These are phyloP conservation scores for Thalia dealbata DNA, from an alignment of 176 grass and related monocot species.

Conservation along the genomic window DNA sequence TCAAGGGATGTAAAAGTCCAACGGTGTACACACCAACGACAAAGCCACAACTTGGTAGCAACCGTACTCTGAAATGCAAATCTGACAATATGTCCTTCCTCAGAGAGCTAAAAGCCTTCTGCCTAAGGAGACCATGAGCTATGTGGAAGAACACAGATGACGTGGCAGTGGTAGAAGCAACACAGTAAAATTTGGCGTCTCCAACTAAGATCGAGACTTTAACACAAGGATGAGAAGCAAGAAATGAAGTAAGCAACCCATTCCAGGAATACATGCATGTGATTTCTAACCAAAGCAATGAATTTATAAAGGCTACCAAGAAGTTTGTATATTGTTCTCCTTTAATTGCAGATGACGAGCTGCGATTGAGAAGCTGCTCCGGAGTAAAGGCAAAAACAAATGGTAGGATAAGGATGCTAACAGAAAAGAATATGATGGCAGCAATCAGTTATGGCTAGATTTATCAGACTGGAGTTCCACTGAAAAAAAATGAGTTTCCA, in stretches of 20 bases:
- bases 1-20: too few relatives aligned
- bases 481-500: neutral
- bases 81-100: neutral
- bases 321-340: neutral
- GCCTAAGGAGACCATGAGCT: too few relatives aligned
- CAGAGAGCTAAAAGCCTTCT: neutral
- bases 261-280: neutral
- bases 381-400: neutral
- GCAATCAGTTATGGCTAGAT: neutral
- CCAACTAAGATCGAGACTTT: neutral
- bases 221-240: neutral
- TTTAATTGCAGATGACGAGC: neutral
- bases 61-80: too few relatives aligned
- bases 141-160: too few relatives aligned
- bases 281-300: neutral
- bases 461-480: neutral
- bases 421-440: neutral
- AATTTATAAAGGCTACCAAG: neutral
- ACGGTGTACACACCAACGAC: too few relatives aligned
- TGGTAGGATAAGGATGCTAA: neutral
- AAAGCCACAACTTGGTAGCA: too few relatives aligned
- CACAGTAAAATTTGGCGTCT: neutral
- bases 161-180: neutral
- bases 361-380: neutral
- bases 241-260: neutral